Base-by-base conservation (phyloP, 2,329 filamentous ascomycete species). In the Hysterium pulicare region DNA sequence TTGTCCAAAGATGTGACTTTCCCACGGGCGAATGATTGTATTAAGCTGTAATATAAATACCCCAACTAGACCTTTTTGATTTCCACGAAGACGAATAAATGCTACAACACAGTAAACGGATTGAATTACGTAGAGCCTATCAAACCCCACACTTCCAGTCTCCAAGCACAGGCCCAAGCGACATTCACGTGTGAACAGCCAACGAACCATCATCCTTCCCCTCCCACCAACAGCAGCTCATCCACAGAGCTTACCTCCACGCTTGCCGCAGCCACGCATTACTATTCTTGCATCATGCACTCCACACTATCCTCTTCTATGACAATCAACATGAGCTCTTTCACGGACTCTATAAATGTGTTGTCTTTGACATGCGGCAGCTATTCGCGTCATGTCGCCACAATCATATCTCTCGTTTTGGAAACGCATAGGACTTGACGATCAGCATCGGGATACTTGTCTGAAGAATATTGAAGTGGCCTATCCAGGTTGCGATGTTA, bases 141-240 rank as follows among this genome's bases (percentile, higher is more conserved):
- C 39, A 42, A 35, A 51, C 46, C 46, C 48, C 46, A 51, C 48
- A 46, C 44, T 45, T 37, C 32, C 33, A n/a, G 30, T 33, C 31
- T 33, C 22, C 28, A 23, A 26, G 41, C n/a, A n/a, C n/a, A n/a
- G n/a, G n/a, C n/a, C n/a, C n/a, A n/a, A n/a, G 41, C 44, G 28
- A 33, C 34, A 34, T 37, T 38, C 42, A 48, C 48, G 44, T 49
- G 46, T 32, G 9, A 10, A 9, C 10, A 10, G 15, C 19, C 23
- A 36, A 33, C 48, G 48, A 51, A 51, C 44, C 36, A 45, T 30
- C 9, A 8, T 8, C n/a, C 17, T 33, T 41, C 10, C 41, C 44
- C 23, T 49, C 43, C 46, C 46, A 42, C 41, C 32, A 33, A 7
- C 8, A 15, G 8, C 17, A 9, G 46, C 16, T 23, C 13, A 28